phyloP scores from a whole-genome alignment of 2,329 filamentous ascomycete genomes.

The Penicillium paneum region DNA sequence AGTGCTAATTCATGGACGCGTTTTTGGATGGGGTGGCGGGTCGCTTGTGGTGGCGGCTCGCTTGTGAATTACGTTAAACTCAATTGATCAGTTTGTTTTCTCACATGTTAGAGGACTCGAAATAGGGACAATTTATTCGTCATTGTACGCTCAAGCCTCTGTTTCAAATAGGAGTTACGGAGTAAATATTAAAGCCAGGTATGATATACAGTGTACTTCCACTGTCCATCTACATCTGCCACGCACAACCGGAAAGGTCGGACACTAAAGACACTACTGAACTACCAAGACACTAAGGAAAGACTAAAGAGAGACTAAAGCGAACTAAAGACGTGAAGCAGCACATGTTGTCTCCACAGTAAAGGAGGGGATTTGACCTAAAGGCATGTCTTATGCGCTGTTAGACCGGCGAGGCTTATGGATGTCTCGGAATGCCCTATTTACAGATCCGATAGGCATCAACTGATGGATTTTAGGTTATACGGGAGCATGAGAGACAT shows the following conservation, averaged over 20 bases:
- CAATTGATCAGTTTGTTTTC: conserved; percentile 2
- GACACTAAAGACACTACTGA: background rate
- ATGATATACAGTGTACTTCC: background rate
- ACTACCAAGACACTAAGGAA: background rate
- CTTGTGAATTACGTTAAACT: too few relatives aligned
- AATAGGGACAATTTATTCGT: background rate
- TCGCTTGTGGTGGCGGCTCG: too few relatives aligned
- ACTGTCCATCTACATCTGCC: background rate
- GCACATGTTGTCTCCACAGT: background rate
- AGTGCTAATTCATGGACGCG: too few relatives aligned
- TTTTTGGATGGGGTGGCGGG: too few relatives aligned
- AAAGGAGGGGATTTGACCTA: background rate
- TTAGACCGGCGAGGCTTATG: background rate
- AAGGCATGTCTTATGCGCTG: background rate
- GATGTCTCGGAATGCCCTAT: conserved; percentile 1
- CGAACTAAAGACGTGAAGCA: too few relatives aligned
- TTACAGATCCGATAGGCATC: background rate
- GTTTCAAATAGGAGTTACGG: background rate
- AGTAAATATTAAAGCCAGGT: background rate
- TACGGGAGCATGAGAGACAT: conserved; percentile 1
- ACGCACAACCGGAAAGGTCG: conserved; percentile 1
- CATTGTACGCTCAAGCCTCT: background rate
- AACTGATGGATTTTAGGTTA: background rate
- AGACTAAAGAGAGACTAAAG: background rate
- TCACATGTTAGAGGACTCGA: background rate